Base-by-base conservation (phyloP, 2,329 filamentous ascomycete genomes). In the Coleophoma eucalyptorum region DNA sequence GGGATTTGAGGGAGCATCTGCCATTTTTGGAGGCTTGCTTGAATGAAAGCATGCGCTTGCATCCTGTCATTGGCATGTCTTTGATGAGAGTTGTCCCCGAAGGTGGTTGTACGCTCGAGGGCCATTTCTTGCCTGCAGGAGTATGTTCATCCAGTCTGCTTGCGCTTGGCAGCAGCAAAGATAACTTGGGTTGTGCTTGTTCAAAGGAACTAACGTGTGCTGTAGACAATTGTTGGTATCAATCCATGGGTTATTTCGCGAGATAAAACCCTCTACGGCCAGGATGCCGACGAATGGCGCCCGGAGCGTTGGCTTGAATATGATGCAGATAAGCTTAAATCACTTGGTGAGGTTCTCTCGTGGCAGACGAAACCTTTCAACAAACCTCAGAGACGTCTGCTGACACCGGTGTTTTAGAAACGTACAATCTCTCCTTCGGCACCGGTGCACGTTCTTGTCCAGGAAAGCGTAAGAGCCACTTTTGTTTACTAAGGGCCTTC, bases 241-340 rank as follows among this genome's bases (percentile, higher is more conserved):
- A 81, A 81, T 48, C 77, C 75, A 2, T 80, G 78, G 69, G 79
- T 79, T 2, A 58, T 82, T 49, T 74, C 77, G 41, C 67, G 78
- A 1, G 74, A 79, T 51, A 68, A 62, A 44, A 62, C 62, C 0
- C 67, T 74, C 0, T 83, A 79, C 61, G 79, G 79, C 1, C 52
- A 65, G 0, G 79, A 83, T 43, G 74, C 76, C 1, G 75, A 80
- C 19, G 62, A 68, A 10, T 83, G 72, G 51, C 64, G 78, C 8
- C 79, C 80, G 0, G 79, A 81, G 63, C 61, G 80, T 38, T 83
- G 79, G 80, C 56, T 82, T 5, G 68, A 71, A 53, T 70, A 73
- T 42, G 49, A 31, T 10, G 41, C 20, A 3, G 48, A 55, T 13
- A 43, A 50, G 21, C 35, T 55, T 52, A 55, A 46, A 40, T 16